phyloP scores from a whole-genome alignment of 441 rosid genomes.

The Populus trichocarpa region DNA sequence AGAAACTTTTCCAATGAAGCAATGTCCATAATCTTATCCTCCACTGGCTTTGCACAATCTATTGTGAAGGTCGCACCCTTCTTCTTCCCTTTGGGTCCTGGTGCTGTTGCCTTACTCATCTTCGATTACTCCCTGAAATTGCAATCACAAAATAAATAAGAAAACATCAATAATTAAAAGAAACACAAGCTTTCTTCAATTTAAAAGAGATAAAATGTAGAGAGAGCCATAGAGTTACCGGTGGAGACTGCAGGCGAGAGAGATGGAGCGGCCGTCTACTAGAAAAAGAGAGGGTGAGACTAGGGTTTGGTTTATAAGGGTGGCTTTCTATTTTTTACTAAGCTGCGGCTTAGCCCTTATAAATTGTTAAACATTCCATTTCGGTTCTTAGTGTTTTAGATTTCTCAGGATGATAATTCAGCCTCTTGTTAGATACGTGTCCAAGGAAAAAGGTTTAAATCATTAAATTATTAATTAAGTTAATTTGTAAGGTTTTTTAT shows the following conservation, averaged over 20 bases:
- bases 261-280: neutral
- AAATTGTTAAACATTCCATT: neutral
- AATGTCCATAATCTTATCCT: slow-evolving; percentile 83
- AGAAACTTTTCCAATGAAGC: slow-evolving; percentile 85
- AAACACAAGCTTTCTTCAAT: neutral
- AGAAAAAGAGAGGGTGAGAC: neutral
- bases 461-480: too few species aligned
- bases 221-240: neutral
- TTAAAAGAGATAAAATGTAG: neutral
- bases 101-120: slow-evolving; percentile 36
- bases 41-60: slow-evolving; percentile 83
- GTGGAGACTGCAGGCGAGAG: neutral
- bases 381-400: neutral
- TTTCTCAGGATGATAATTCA: neutral
- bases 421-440: too few species aligned
- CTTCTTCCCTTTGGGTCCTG: slow-evolving; percentile 53
- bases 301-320: neutral
- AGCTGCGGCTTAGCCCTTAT: neutral
- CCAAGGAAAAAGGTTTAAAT: too few species aligned
- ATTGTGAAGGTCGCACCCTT: slow-evolving; percentile 58
- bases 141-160: neutral
- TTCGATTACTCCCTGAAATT: slow-evolving; percentile 19
- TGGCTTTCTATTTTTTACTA: neutral
- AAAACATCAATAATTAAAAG: neutral
- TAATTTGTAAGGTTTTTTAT: too few species aligned